These are phyloP conservation scores for Stephanodiscus triporus DNA, from an alignment of 108 stramenopile species.

Conservation along the genomic window DNA sequence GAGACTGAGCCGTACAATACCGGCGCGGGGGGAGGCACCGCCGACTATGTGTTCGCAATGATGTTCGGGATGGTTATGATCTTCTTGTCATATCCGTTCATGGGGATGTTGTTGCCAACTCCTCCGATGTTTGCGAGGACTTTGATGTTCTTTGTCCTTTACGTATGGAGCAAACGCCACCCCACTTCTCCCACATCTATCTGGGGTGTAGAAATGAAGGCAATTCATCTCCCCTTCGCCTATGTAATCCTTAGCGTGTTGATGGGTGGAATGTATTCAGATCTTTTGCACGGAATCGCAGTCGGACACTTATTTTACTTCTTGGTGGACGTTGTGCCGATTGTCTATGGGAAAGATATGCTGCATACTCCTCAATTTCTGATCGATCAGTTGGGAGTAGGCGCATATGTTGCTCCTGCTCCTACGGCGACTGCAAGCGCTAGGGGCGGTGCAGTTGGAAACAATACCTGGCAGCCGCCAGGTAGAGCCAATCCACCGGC, in stretches of 20 bases:
- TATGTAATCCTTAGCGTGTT: constrained; percentile 74
- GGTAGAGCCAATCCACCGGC: constrained; percentile 43
- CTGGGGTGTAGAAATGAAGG: constrained; percentile 86
- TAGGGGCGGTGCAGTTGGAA: constrained; percentile 34
- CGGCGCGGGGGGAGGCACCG: constrained; percentile 78
- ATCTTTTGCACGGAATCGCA: constrained; percentile 75
- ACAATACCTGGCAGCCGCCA: constrained; percentile 44
- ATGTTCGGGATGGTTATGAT: constrained; percentile 61
- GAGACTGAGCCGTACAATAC: constrained; percentile 89
- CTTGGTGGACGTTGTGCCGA: constrained; percentile 84
- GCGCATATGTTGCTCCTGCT: constrained; percentile 70
- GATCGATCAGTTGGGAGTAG: constrained; percentile 81
- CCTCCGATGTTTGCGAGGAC: constrained; percentile 71
- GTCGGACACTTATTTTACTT: constrained; percentile 91
- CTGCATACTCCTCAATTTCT: constrained; percentile 85
- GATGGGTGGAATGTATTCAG: constrained; percentile 68
- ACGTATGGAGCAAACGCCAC: constrained; percentile 85
- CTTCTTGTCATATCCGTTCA: constrained; percentile 69
- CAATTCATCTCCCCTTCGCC: constrained; percentile 86
- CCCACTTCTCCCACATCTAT: constrained; percentile 80
- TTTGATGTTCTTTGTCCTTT: constrained; percentile 81
- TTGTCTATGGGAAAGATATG: constrained; percentile 81
- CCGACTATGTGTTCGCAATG: constrained; percentile 68
- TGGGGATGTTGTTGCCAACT: constrained; percentile 38
- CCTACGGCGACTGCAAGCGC: constrained; percentile 24